phyloP scores from a whole-genome alignment of 768 basidiomycete genomes.

The Melanogaster broomeanus region DNA sequence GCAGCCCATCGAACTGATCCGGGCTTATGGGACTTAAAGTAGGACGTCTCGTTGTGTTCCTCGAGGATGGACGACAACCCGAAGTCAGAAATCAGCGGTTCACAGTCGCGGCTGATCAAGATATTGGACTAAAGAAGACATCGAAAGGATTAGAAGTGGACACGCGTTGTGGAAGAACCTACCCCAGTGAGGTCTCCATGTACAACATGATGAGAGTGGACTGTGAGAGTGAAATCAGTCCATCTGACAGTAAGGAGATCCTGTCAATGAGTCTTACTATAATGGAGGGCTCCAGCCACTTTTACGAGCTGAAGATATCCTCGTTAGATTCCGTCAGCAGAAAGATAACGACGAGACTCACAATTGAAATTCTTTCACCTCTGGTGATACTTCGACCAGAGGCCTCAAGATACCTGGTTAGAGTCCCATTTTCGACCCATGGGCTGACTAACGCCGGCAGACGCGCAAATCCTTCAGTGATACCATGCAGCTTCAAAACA shows the following conservation, averaged over 20 bases:
- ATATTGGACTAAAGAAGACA: conserved; percentile 4
- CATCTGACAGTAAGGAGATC: too few relatives aligned
- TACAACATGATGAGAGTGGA: conserved; percentile 1
- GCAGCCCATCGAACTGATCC: conserved; percentile 16
- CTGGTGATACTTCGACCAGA: conserved; percentile 38
- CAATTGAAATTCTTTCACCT: conserved; percentile 37
- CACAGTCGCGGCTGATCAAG: background rate
- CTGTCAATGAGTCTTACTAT: conserved; percentile 34
- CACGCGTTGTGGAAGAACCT: background rate
- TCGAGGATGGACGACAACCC: conserved; percentile 42
- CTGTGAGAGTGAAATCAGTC: background rate
- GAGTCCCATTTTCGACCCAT: conserved; percentile 42
- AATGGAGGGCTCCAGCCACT: conserved; percentile 40
- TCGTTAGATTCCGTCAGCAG: background rate
- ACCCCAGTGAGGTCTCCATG: conserved; percentile 12
- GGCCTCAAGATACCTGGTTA: conserved; percentile 39
- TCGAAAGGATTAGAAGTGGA: background rate
- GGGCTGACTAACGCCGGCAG: conserved; percentile 41
- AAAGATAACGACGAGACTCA: conserved; percentile 14
- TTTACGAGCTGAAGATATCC: conserved; percentile 34
- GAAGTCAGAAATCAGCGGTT: conserved; percentile 34
- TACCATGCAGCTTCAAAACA: conserved; percentile 38
- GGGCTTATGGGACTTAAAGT: conserved; percentile 9
- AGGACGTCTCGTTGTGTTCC: conserved; percentile 33
- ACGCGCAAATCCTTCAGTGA: conserved; percentile 38